Evolutionary conservation across 2,329 filamentous ascomycete species (phyloP), one percentile per base, ranked within the genome.

Genomic region (Xylaria arbuscula): DNA sequence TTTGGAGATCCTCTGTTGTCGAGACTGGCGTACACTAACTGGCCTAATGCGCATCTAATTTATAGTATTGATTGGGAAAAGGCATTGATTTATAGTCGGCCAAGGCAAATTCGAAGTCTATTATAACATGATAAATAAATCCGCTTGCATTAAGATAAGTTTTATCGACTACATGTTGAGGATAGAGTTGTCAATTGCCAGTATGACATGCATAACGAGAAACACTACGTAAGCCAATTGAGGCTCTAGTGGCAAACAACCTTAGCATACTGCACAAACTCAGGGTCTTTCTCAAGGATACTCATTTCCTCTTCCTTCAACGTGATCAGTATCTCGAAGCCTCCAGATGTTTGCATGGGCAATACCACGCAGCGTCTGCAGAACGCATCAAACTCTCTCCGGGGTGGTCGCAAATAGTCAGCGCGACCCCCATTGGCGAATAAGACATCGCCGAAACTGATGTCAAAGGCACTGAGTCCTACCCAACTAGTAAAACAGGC

Each of bases 401-500:
- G 50, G 2, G 60, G 60, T 11, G 60, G 60, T 36, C 60, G 48
- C 48, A 62, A 22, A 13, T 54, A 62, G 36, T 62, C 60, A 3
- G 60, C 60, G 9, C 51, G 36, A 2, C 60, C 60, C 9, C 50
- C 60, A 36, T 62, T 62, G 13, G 60, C 60, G 22, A 62, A 62
- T 40, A 62, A 13, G 19, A 62, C 50, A 3, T 62, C 50, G 6
- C 60, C 60, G 50, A 62, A 62, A 15, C 60, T 54, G 11, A 62
- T 55, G 34, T 62, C 60, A 10, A 42, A 62, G 19, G 60, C 60
- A 22, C 60, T 62, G 1, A 62, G 60, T 34, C 60, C 60, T 22
- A 62, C 47, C 60, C 60, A 62, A 38, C 60, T 62, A 19, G 60
- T 62, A n/a, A 62, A 62, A 24, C 60, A 62, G 28, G 51, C 60